These are phyloP conservation scores for Clitopilus passeckerianus DNA, from an alignment of 768 basidiomycete species.

Conservation along the genomic window DNA sequence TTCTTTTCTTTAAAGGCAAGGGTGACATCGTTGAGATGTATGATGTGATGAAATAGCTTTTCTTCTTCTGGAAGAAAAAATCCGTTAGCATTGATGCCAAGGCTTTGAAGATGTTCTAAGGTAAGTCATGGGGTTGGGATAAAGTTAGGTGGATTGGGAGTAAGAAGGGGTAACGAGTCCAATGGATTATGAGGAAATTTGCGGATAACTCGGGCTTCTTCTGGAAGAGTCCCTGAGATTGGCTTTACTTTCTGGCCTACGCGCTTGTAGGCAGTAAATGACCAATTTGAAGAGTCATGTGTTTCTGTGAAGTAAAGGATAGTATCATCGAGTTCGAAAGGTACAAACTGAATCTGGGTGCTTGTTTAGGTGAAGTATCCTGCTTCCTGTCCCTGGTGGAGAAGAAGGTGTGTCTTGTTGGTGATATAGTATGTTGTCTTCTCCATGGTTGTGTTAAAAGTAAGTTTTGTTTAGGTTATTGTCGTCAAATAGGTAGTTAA, in stretches of 20 bases:
- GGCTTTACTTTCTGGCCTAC: slow-evolving; percentile 25
- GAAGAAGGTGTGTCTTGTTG: too few species aligned
- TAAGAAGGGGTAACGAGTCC: slow-evolving; percentile 16
- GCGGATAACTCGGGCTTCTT: slow-evolving; percentile 23
- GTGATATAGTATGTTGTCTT: too few species aligned
- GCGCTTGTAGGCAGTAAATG: slow-evolving; percentile 23
- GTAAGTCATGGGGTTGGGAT: slow-evolving; percentile 18
- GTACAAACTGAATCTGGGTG: background rate
- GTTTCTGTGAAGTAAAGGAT: background rate
- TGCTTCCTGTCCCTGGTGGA: too few species aligned
- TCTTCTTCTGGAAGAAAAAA: slow-evolving; percentile 32
- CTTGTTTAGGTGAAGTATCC: background rate
- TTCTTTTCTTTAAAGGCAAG: slow-evolving; percentile 28
- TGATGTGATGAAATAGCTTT: slow-evolving; percentile 23
- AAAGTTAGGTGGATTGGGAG: slow-evolving; percentile 26
- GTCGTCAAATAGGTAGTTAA: too few species aligned
- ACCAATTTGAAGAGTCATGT: background rate
- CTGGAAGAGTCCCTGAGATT: slow-evolving; percentile 24
- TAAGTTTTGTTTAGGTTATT: too few species aligned
- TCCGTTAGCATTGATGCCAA: slow-evolving; percentile 17
- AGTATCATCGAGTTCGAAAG: background rate
- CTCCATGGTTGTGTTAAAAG: too few species aligned
- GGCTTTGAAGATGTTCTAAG: slow-evolving; percentile 16
- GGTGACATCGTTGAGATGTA: slow-evolving; percentile 22
- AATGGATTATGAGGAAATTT: slow-evolving; percentile 30